Percentiles rank a stretch among this genome's conserved stretches.
Evolutionary conservation across 352 stramenopile genomes (phyloP).

Genomic region (Globisporangium megalacanthum): DNA sequence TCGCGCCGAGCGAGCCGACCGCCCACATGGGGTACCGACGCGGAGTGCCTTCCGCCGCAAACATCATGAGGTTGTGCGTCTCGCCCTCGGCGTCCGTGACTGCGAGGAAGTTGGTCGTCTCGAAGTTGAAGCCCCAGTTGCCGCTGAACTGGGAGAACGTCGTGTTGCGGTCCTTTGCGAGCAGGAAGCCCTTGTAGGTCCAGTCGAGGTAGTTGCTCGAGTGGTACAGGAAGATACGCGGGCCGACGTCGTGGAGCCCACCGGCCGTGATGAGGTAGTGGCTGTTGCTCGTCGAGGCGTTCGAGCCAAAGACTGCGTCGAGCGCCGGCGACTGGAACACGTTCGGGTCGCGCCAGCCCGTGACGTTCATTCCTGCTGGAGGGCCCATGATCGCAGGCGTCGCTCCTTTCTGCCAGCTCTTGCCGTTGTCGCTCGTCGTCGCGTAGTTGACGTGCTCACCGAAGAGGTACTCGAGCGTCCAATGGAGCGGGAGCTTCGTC

Average conservation of each 20-base stretch:
- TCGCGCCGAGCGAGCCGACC: conserved; percentile 16
- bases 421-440: conserved; percentile 46
- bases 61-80: conserved; percentile 60
- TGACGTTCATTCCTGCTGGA: conserved; percentile 45
- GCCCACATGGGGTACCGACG: conserved; percentile 63
- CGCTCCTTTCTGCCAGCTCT: conserved; percentile 54
- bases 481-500: conserved; percentile 4
- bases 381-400: conserved; percentile 43
- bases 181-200: conserved; percentile 60
- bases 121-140: conserved; percentile 62
- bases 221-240: conserved; percentile 65
- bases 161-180: conserved; percentile 54
- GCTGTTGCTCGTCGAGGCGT: conserved; percentile 17
- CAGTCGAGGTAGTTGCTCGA: conserved; percentile 53
- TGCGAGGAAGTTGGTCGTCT: conserved; percentile 61
- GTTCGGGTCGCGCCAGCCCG: conserved; percentile 58
- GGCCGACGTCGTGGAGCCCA: conserved; percentile 42
- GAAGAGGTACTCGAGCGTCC: conserved; percentile 47
- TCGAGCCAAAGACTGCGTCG: conserved; percentile 18
- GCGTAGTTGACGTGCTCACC: conserved; percentile 67
- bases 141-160: conserved; percentile 52
- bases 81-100: conserved; percentile 50
- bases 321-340: conserved; percentile 55
- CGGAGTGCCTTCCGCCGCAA: conserved; percentile 42
- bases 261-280: conserved; percentile 56